A percentile compares a stretch with the other conserved stretches of the same genome.
phyloP scores from a whole-genome alignment of 2,329 filamentous ascomycete genomes.

The Sclerotinia subarctica region DNA sequence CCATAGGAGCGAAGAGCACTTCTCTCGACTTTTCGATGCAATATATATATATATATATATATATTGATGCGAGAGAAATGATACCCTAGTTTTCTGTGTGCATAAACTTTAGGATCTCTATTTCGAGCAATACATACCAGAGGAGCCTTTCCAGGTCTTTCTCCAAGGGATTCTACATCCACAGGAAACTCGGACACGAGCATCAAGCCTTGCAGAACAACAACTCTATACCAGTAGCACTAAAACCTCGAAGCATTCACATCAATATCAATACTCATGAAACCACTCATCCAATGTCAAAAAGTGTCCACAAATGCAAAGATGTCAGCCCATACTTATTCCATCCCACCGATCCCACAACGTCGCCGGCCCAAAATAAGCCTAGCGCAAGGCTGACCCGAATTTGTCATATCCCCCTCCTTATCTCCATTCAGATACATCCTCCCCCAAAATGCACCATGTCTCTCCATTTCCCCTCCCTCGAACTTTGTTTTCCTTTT shows the following conservation, averaged over 20 bases:
- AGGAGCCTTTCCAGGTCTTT: neutral
- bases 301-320: neutral
- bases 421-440: constrained; percentile 6
- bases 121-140: neutral
- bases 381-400: constrained; percentile 9
- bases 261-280: neutral
- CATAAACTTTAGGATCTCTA: too few relatives aligned
- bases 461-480: neutral
- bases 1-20: neutral
- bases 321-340: neutral
- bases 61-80: neutral
- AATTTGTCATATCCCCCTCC: constrained; percentile 13
- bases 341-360: neutral
- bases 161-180: too few relatives aligned
- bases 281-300: neutral
- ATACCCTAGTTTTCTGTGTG: neutral
- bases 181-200: too few relatives aligned
- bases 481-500: neutral
- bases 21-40: neutral
- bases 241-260: neutral
- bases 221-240: neutral
- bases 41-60: too few relatives aligned
- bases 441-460: constrained; percentile 12
- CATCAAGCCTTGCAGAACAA: neutral
- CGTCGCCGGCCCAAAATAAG: neutral